phyloP scores from a whole-genome alignment of 1,284 basidiomycete species.

The Sanguinoderma infundibulare region DNA sequence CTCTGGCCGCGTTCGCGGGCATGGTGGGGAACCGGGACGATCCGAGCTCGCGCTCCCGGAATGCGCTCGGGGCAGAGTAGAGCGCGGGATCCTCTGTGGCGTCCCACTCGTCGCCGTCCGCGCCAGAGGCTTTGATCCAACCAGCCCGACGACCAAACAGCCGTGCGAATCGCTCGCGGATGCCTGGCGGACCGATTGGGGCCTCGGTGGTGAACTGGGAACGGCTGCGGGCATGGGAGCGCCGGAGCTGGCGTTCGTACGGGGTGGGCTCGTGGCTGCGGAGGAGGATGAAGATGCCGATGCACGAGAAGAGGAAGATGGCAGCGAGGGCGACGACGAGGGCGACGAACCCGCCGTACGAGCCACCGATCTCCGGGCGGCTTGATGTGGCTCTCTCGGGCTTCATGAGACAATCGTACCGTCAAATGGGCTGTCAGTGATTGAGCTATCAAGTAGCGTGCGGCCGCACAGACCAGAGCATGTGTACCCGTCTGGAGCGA shows the following conservation, averaged over 20 bases:
- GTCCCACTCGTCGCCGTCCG: slow-evolving; percentile 36
- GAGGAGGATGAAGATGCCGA: slow-evolving; percentile 42
- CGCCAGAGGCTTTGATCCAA: slow-evolving; percentile 34
- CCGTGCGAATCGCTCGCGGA: slow-evolving; percentile 32
- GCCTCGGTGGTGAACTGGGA: slow-evolving; percentile 20
- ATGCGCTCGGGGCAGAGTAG: slow-evolving; percentile 3
- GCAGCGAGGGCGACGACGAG: slow-evolving; percentile 38
- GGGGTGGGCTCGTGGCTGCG: slow-evolving; percentile 35
- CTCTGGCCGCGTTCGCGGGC: slow-evolving; percentile 7
- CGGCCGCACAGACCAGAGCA: slow-evolving; percentile 5
- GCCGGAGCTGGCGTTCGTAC: slow-evolving; percentile 34
- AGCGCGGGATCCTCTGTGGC: slow-evolving; percentile 27
- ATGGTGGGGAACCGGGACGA: slow-evolving; percentile 4
- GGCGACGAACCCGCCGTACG: slow-evolving; percentile 38
- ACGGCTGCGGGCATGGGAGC: slow-evolving; percentile 24
- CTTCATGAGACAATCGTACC: neutral
- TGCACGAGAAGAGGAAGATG: slow-evolving; percentile 37
- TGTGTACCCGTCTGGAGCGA: neutral
- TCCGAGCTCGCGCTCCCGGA: slow-evolving; percentile 16
- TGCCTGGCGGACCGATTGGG: slow-evolving; percentile 30
- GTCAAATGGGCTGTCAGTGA: neutral
- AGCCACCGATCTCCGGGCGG: slow-evolving; percentile 34
- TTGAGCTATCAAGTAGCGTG: neutral
- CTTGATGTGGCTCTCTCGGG: slow-evolving; percentile 12
- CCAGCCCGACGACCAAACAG: slow-evolving; percentile 32